phyloP scores from a whole-genome alignment of 2,329 filamentous ascomycete genomes.

The Arthrobotrys pseudoclavata region DNA sequence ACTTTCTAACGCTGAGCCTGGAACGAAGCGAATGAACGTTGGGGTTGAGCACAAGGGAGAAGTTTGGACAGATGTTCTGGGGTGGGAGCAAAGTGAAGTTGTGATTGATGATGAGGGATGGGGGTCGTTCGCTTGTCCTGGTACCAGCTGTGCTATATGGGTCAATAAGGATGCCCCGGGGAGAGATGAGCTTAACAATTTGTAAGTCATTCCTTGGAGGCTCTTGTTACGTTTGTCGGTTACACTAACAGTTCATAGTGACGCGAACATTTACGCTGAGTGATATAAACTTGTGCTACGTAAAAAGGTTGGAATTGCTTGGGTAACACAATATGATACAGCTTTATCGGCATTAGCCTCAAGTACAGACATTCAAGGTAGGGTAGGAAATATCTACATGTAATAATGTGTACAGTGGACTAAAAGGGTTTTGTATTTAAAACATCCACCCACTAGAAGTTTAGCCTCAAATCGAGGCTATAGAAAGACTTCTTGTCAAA shows the following conservation, averaged over 20 bases:
- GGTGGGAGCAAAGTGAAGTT: constrained; percentile 71
- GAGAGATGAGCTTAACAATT: constrained; percentile 68
- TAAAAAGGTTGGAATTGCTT: background rate
- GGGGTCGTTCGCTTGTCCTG: constrained; percentile 72
- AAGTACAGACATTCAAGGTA: background rate
- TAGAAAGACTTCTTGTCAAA: too few species aligned
- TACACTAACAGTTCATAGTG: constrained; percentile 39
- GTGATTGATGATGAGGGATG: constrained; percentile 73
- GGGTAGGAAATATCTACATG: background rate
- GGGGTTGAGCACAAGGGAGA: constrained; percentile 73
- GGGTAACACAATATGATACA: background rate
- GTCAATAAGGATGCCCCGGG: constrained; percentile 72
- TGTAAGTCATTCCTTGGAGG: constrained; percentile 65
- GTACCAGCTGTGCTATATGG: constrained; percentile 74
- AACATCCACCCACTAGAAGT: background rate
- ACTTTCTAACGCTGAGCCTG: constrained; percentile 70
- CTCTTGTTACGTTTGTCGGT: background rate
- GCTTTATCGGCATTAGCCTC: background rate
- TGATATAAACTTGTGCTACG: background rate
- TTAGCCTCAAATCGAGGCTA: too few species aligned
- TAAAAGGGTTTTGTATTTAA: background rate
- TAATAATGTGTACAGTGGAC: background rate
- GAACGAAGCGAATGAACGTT: constrained; percentile 74
- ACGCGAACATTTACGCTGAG: constrained; percentile 54
- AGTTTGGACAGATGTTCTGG: constrained; percentile 75